Conservation (phyloP, 1,284 basidiomycete genomes). For the Sutorius eximius region DNA sequence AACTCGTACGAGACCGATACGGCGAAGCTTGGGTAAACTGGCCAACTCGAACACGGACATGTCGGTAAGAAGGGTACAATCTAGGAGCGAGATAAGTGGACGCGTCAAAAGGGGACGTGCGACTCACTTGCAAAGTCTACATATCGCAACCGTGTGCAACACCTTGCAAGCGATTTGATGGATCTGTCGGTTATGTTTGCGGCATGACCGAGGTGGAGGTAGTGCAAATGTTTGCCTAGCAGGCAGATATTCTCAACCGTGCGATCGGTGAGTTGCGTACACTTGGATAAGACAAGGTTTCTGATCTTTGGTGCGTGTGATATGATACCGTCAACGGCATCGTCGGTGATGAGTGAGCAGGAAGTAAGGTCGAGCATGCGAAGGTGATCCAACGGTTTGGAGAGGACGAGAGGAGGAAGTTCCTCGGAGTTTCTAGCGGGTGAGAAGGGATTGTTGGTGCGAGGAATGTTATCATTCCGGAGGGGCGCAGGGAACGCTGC, state of each 20-base stretch:
- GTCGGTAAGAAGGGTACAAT: constrained; percentile 88
- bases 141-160: constrained; percentile 92
- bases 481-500: constrained; percentile 80
- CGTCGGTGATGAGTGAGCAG: constrained; percentile 82
- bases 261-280: constrained; percentile 81
- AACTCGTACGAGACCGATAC: constrained; percentile 94
- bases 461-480: constrained; percentile 39
- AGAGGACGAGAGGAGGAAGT: constrained; percentile 61
- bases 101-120: background rate
- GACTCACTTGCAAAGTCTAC: constrained; percentile 93
- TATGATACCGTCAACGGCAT: constrained; percentile 88
- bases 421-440: constrained; percentile 40
- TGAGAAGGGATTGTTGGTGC: constrained; percentile 55
- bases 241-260: constrained; percentile 83
- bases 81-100: constrained; percentile 40
- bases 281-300: constrained; percentile 92
- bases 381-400: constrained; percentile 73
- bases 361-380: constrained; percentile 90
- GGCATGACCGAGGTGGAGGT: constrained; percentile 94
- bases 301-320: constrained; percentile 88
- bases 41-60: constrained; percentile 92
- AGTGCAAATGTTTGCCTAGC: constrained; percentile 91
- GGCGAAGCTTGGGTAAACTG: constrained; percentile 84
- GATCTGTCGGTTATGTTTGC: constrained; percentile 87
- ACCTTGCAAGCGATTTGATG: constrained; percentile 80